Percentiles rank a stretch among this genome's conserved stretches.
Evolutionary conservation across 192 early-diverging fungal species (phyloP).

Genomic region (Backusella circina): DNA sequence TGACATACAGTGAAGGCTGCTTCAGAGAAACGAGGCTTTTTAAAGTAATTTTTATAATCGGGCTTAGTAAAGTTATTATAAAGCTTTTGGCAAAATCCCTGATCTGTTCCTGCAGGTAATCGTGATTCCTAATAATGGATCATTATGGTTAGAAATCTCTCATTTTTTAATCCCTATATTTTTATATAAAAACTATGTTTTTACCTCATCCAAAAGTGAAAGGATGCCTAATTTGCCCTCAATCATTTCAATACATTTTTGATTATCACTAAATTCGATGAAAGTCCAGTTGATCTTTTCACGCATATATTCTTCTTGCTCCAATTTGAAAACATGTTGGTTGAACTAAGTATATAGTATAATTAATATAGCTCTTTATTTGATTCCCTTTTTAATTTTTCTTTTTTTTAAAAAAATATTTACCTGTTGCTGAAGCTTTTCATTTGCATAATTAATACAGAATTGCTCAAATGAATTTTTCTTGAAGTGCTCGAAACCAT

Average conservation of each 20-base stretch:
- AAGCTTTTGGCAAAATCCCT: conserved; percentile 83
- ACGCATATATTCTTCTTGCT: conserved; percentile 97
- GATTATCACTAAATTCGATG: conserved; percentile 98
- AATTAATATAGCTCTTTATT: not conserved
- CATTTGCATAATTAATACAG: conserved; percentile 97
- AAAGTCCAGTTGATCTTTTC: conserved; percentile 98
- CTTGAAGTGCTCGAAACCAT: conserved; percentile 99
- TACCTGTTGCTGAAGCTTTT: conserved; percentile 92
- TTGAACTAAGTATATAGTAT: conserved; percentile 69
- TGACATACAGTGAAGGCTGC: conserved; percentile 89
- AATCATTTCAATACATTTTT: conserved; percentile 98
- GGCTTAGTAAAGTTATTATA: conserved; percentile 77
- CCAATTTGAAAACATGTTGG: conserved; percentile 97
- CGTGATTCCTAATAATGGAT: conserved; percentile 44
- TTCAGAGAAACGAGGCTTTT: conserved; percentile 89
- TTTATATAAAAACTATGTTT: not conserved
- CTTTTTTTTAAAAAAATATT: not conserved
- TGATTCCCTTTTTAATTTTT: not conserved
- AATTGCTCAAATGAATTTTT: conserved; percentile 99
- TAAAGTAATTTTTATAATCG: conserved; percentile 71
- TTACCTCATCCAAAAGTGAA: conserved; percentile 92
- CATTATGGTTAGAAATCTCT: not conserved
- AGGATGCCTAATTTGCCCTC: conserved; percentile 94
- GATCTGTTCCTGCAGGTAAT: conserved; percentile 85
- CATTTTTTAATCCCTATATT: not conserved